These are phyloP conservation scores for Colletotrichum viniferum DNA, from an alignment of 2,329 filamentous ascomycete species.

Conservation along the genomic window DNA sequence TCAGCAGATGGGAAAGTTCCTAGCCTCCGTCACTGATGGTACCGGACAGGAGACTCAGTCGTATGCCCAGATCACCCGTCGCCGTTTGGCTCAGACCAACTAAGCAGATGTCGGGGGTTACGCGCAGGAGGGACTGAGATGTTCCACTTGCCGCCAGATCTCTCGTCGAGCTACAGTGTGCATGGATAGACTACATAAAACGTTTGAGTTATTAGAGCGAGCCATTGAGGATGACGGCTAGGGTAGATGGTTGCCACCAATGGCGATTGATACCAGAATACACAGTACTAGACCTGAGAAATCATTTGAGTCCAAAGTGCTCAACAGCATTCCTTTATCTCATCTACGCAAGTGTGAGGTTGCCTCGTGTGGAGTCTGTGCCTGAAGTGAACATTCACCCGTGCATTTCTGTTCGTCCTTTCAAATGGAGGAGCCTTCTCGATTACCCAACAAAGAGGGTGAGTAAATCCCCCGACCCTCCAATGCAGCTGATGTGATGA, in stretches of 20 bases:
- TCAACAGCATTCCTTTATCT: not conserved
- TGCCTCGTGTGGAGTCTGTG: not conserved
- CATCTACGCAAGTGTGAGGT: not conserved
- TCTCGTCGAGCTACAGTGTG: not conserved
- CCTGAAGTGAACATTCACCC: not conserved
- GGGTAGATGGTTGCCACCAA: not conserved
- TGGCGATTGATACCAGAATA: not conserved
- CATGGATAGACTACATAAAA: not conserved
- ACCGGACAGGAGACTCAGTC: not conserved
- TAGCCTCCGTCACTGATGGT: not conserved
- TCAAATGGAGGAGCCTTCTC: not conserved
- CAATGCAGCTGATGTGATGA: not conserved
- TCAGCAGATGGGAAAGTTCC: conserved; percentile 3
- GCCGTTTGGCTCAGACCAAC: not conserved
- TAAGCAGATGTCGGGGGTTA: not conserved
- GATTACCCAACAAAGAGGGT: not conserved
- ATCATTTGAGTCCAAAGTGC: not conserved
- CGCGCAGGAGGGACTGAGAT: not conserved
- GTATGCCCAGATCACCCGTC: not conserved
- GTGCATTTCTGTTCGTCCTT: not conserved
- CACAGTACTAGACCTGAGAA: not conserved
- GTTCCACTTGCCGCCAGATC: not conserved
- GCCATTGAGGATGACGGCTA: not conserved
- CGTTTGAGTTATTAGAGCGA: not conserved
- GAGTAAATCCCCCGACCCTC: rapidly evolving